Conservation (phyloP, 1,284 basidiomycete genomes). For the Tetrapyrgos nigripes region DNA sequence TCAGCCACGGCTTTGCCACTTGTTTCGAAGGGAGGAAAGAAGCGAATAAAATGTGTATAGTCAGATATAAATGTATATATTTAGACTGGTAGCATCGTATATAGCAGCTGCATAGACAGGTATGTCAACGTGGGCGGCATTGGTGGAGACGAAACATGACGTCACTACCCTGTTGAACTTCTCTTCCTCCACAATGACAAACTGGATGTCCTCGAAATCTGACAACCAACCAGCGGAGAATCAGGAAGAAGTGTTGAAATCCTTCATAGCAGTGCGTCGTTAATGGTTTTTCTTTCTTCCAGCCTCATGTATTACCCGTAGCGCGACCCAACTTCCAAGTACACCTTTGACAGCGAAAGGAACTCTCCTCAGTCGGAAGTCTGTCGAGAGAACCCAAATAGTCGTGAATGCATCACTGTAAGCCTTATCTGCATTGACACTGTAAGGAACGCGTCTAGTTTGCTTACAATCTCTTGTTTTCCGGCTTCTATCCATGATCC, state of each 20-base stretch:
- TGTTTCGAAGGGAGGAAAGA: background rate
- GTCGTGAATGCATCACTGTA: constrained; percentile 69
- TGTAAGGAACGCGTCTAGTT: too few relatives aligned
- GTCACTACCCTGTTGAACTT: too few relatives aligned
- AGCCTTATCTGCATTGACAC: constrained; percentile 25
- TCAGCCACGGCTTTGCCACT: background rate
- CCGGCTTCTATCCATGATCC: too few relatives aligned
- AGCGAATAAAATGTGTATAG: background rate
- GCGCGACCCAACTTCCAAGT: constrained; percentile 56
- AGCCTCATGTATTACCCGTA: constrained; percentile 32
- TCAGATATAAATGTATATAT: background rate
- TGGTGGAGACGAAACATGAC: too few relatives aligned
- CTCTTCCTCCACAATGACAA: constrained; percentile 4
- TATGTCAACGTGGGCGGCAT: too few relatives aligned
- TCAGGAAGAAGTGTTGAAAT: constrained; percentile 32
- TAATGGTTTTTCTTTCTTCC: too few relatives aligned
- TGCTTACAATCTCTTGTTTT: too few relatives aligned
- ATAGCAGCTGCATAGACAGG: too few relatives aligned
- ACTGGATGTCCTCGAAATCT: background rate
- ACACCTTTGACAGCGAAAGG: constrained; percentile 67
- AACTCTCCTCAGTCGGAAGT: constrained; percentile 66
- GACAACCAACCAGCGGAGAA: constrained; percentile 2
- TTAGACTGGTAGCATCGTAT: background rate
- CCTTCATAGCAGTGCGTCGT: constrained; percentile 41
- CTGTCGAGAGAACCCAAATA: constrained; percentile 59